A percentile compares a stretch with the other conserved stretches of the same genome.
Conservation (phyloP, 306 rosid species). For the Pterocarpus santalinus region DNA sequence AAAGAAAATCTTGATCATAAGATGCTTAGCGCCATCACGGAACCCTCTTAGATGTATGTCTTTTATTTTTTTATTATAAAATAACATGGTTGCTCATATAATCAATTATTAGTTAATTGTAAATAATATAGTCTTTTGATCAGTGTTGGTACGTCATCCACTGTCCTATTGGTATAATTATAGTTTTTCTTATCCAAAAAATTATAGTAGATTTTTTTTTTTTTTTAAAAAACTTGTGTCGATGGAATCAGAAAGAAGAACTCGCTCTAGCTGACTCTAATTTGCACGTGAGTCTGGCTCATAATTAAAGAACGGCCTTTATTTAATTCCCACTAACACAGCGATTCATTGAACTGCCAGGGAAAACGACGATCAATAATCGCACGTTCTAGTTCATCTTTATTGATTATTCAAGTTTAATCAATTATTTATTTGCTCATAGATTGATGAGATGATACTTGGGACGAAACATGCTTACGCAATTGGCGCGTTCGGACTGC, state of each 20-base stretch:
- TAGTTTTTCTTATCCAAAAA: too few relatives aligned
- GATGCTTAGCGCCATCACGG: background rate
- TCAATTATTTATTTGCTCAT: background rate
- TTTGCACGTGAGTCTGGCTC: background rate
- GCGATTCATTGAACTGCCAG: background rate
- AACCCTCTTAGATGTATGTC: background rate
- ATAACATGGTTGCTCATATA: background rate
- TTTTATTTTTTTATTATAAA: background rate
- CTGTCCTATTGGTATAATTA: too few relatives aligned
- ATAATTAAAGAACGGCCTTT: background rate
- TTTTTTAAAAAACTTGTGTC: background rate
- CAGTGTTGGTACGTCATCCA: too few relatives aligned
- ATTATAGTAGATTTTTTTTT: too few relatives aligned
- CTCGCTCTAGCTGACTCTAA: background rate
- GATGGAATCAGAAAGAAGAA: background rate
- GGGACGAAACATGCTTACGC: background rate
- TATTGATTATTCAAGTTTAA: background rate
- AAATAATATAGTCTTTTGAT: too few relatives aligned
- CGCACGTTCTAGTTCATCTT: background rate
- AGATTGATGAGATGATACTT: background rate
- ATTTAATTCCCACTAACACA: background rate
- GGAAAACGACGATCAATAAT: background rate
- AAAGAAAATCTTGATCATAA: background rate
- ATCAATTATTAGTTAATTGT: too few relatives aligned
- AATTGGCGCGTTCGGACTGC: background rate